Evolutionary conservation across 108 stramenopile genomes (phyloP), one percentile per base, ranked within the genome.

Genomic region (Nitzschia sp.): DNA sequence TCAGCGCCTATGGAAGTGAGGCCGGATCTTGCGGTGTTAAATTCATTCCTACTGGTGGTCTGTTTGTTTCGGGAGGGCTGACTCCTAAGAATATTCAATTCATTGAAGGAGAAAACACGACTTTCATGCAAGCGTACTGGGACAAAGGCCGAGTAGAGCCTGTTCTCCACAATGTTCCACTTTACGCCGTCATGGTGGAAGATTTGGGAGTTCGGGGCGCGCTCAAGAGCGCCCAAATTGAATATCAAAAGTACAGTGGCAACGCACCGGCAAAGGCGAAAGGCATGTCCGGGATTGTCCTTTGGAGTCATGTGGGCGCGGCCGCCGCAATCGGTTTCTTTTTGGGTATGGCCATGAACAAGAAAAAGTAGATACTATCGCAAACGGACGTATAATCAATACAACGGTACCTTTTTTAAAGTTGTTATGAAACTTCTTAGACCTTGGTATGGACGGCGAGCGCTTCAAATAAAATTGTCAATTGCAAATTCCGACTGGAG

Each of bases 121-220:
- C 76, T 17, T 99, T 99, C 58, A 87, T 99, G 89, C 70, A 84
- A 60, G 94, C 96, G 8, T 98, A 93, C 63, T 54, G 61, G 15
- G 95, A 99, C 71, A 96, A 97, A 74, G 98, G 97, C 49, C 95
- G 98, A 33, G 82, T 98, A 24, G 80, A 60, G 23, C 56, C 57
- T 21, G 6, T 98, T 34, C 75, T 98, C 42, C 75, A 84, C 5
- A 58, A 58, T 21, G 76, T 98, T 31, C 96, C 97, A 19, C 28
- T 97, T 2, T 93, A 91, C 75, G 96, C 96, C 9, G 97, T 98
- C 23, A 68, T 92, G 83, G 89, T 74, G 29, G 97, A 98, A 74
- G 97, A 98, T 72, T 73, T 98, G 34, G 98, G 98, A 13, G 70
- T 95, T n/a, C 84, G 98, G 19, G 97, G 97, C 23, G 96, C 95